Conservation (phyloP, 1,284 basidiomycete genomes). For the Malassezia furfur region DNA sequence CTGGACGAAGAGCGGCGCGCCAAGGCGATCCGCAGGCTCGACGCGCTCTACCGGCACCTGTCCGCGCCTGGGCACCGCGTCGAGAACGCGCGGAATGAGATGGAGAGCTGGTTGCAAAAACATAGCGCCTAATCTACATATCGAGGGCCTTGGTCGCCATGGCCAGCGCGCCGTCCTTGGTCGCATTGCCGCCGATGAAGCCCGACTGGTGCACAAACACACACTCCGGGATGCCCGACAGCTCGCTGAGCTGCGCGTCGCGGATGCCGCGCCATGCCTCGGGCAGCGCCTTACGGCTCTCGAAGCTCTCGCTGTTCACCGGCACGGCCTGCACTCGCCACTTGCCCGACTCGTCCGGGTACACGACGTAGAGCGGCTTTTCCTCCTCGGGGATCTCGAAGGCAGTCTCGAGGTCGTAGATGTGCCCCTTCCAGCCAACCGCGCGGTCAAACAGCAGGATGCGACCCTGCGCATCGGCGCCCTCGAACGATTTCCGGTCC, state of each 20-base stretch:
- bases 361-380: constrained; percentile 70
- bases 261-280: constrained; percentile 85
- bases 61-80: background rate
- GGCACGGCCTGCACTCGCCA: constrained; percentile 95
- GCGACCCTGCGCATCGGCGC: constrained; percentile 56
- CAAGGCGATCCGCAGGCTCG: constrained; percentile 15
- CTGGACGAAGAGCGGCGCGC: constrained; percentile 13
- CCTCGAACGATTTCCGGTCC: constrained; percentile 56
- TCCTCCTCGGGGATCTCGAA: constrained; percentile 43
- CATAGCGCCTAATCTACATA: background rate
- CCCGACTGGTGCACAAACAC: constrained; percentile 91
- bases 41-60: constrained; percentile 16
- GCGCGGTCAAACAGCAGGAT: constrained; percentile 74
- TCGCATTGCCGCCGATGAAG: constrained; percentile 87
- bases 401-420: constrained; percentile 68
- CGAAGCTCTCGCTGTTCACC: constrained; percentile 69
- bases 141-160: constrained; percentile 63
- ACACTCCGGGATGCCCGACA: constrained; percentile 66
- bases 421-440: constrained; percentile 87
- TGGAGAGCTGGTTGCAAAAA: constrained; percentile 17
- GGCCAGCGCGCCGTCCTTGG: constrained; percentile 71
- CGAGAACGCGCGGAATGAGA: background rate
- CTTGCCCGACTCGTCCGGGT: constrained; percentile 64
- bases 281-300: constrained; percentile 80
- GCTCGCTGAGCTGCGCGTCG: constrained; percentile 66